Base-by-base conservation (phyloP, 2,329 filamentous ascomycete genomes). In the Neonectria ditissima region DNA sequence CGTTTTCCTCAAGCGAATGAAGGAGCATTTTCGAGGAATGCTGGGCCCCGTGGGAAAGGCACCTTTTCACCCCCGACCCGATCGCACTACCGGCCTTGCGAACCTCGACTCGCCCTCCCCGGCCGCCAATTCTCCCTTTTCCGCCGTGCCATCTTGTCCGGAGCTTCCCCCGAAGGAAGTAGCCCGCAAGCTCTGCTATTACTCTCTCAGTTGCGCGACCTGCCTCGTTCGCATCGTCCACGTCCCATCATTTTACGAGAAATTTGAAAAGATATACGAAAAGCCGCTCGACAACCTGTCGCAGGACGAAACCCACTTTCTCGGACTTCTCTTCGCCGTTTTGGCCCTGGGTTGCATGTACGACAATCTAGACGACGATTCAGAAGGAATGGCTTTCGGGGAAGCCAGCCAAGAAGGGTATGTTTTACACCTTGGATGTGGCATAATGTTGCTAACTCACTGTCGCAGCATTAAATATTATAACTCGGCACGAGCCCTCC, bases 1-100 rank as follows among this genome's bases (percentile, higher is more conserved):
- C 45, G 93, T 95, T 66, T 99, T 97, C 77, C 86, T 97, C 71
- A 88, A 89, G 67, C 89, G 92, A 58, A 91, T 99, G 86, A 91
- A 93, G 73, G 92, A 97, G 73, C 92, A 97, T 74, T 92, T 97
- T 69, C 91, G 92, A 47, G 89, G 90, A 65, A 83, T 96, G 68
- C 85, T 96, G 51, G 90, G 90, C 20, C 86, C 87, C 43, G 86
- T 89, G 50, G 83, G 86, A 66, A 83, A 87, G 72, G 79, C 87
- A 65, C 84, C 89, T 18, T 88, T 91, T 75, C 79, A 90, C 65
- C 82, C 86, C 55, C 77, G 83, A 65, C 76, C 83, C 14, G 83
- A 85, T 30, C 80, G 81, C 54, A 80, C 82, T 22, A 80, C 76
- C 45, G 84, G 81, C 77, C 80, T 84, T 68, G 81, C 78, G 66